Conservation (phyloP, 192 early-diverging fungal genomes). For the Entomortierella chlamydospora region DNA sequence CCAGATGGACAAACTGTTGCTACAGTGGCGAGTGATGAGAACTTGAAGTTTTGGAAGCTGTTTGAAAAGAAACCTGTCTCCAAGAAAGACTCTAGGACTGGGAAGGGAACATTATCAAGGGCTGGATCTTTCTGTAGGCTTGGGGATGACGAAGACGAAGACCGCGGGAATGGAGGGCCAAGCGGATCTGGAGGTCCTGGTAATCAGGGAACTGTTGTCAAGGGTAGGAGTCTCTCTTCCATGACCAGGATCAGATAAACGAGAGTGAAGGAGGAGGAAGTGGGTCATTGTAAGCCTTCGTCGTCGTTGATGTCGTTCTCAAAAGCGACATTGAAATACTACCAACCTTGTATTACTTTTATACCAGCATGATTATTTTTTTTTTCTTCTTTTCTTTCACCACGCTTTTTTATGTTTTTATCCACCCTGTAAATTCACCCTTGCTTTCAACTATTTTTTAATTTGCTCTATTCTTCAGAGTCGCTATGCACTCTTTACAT, state of each 20-base stretch:
- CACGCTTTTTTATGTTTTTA: no score
- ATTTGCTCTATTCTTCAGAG: no score
- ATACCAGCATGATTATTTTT: no score
- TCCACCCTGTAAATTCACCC: no score
- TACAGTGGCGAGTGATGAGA: conserved; percentile 94
- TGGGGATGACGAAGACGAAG: conserved; percentile 24
- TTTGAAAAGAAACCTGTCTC: conserved; percentile 66
- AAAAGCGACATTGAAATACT: no score
- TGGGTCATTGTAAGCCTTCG: no score
- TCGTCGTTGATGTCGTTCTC: no score
- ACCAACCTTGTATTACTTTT: no score
- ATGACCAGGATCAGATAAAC: conserved; percentile 30
- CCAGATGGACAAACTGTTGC: conserved; percentile 94
- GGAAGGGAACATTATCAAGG: not conserved
- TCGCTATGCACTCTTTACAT: no score
- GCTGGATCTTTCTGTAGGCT: conserved; percentile 20
- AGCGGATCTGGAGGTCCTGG: not conserved
- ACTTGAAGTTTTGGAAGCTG: conserved; percentile 95
- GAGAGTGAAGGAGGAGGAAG: no score
- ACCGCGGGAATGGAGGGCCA: not conserved
- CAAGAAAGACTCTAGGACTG: conserved; percentile 22
- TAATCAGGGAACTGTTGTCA: conserved; percentile 6
- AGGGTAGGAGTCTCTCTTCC: conserved; percentile 22
- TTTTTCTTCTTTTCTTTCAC: no score
- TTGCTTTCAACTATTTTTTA: no score